A percentile compares a stretch with the other conserved stretches of the same genome.
Conservation (phyloP, 1,284 basidiomycete genomes). For the Anthracocystis panici-leucophaei region DNA sequence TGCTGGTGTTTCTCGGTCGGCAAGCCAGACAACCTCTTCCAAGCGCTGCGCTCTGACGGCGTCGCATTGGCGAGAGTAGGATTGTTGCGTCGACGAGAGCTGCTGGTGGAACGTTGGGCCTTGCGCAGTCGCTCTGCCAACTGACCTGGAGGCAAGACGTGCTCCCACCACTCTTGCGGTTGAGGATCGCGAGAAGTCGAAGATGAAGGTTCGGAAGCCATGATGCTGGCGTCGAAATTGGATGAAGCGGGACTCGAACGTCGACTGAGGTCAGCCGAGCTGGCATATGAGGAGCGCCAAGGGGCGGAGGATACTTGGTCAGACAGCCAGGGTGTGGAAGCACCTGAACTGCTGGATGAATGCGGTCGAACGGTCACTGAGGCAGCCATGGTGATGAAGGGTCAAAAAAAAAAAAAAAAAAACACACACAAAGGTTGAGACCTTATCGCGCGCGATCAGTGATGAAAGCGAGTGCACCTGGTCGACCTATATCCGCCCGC, state of each 20-base stretch:
- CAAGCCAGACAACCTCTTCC: conserved; percentile 44
- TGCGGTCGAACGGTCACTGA: conserved; percentile 26
- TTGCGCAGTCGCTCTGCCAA: conserved; percentile 57
- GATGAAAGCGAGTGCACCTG: too few species aligned
- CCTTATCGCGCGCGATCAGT: background rate
- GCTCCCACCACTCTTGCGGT: conserved; percentile 61
- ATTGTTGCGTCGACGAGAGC: conserved; percentile 41
- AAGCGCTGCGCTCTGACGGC: conserved; percentile 39
- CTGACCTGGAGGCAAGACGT: conserved; percentile 59
- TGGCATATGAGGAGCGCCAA: conserved; percentile 22
- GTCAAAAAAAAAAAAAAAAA: too few species aligned
- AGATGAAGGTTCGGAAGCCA: conserved; percentile 6
- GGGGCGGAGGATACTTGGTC: conserved; percentile 18
- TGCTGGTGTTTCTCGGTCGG: conserved; percentile 19
- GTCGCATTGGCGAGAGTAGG: conserved; percentile 47
- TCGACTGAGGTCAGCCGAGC: conserved; percentile 35
- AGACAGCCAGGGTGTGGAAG: conserved; percentile 45
- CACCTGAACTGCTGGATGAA: conserved; percentile 34
- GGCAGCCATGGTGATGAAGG: conserved; percentile 23
- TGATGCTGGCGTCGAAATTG: conserved; percentile 4
- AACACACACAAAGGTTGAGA: too few species aligned
- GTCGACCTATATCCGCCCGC: background rate
- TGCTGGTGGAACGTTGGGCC: conserved; percentile 48
- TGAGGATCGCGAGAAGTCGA: conserved; percentile 18
- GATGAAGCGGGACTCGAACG: conserved; percentile 17